phyloP scores from a whole-genome alignment of 176 grass and related monocot species.

The Secale cereale region DNA sequence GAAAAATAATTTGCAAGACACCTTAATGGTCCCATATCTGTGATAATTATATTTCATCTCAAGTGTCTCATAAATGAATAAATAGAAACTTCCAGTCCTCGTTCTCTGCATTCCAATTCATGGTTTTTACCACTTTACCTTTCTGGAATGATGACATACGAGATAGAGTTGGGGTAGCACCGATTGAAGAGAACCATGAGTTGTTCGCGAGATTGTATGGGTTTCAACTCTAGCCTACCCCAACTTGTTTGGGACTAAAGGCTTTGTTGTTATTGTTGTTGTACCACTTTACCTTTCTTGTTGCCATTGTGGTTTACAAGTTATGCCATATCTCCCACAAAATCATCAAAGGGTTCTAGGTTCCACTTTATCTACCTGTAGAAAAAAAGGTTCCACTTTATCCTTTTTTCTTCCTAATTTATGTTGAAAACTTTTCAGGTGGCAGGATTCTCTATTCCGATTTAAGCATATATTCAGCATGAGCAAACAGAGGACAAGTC shows the following conservation, averaged over 20 bases:
- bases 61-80: background rate
- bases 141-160: no score
- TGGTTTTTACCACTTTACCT: background rate
- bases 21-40: background rate
- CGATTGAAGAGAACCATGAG: no score
- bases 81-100: background rate
- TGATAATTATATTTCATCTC: background rate
- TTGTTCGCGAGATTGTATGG: no score
- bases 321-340: background rate
- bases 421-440: constrained; percentile 54
- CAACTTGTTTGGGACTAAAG: no score
- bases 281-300: background rate
- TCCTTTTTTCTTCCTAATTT: background rate
- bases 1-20: background rate
- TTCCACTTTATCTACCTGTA: background rate
- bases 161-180: no score
- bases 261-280: no score
- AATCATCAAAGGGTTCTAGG: constrained; percentile 24
- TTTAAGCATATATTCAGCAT: constrained; percentile 94
- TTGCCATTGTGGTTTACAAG: background rate
- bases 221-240: no score
- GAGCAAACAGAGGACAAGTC: constrained; percentile 56
- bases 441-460: constrained; percentile 75
- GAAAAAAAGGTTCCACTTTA: background rate
- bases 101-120: background rate